A percentile compares a stretch with the other conserved stretches of the same genome.
phyloP scores from a whole-genome alignment of 208 protist species.

The Trypanosoma platydactyli region DNA sequence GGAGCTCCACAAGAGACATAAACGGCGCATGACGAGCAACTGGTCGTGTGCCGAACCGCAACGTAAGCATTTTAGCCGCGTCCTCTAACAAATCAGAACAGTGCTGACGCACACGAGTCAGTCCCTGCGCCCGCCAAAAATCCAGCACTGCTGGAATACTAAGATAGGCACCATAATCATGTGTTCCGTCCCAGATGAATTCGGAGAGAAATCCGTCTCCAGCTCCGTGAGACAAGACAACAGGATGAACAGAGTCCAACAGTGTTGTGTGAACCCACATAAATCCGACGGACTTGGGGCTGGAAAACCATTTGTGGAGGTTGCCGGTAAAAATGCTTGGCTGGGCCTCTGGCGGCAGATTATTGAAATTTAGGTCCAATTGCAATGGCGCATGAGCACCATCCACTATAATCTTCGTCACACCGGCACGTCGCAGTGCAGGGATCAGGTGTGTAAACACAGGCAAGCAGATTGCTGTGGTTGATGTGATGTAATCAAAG shows the following conservation, averaged over 20 bases:
- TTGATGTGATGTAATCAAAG: slow-evolving; percentile 90
- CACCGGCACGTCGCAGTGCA: slow-evolving; percentile 57
- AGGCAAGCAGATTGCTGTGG: slow-evolving; percentile 73
- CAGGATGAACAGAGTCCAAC: slow-evolving; percentile 54
- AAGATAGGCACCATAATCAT: slow-evolving; percentile 85
- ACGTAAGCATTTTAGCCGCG: slow-evolving; percentile 68
- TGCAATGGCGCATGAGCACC: slow-evolving; percentile 87
- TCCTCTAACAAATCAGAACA: slow-evolving; percentile 49
- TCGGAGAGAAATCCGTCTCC: slow-evolving; percentile 84
- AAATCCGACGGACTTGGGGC: slow-evolving; percentile 85
- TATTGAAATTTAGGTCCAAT: slow-evolving; percentile 70
- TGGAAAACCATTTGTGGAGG: slow-evolving; percentile 92
- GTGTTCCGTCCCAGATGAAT: slow-evolving; percentile 92
- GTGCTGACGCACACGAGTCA: slow-evolving; percentile 55
- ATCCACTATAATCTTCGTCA: slow-evolving; percentile 87
- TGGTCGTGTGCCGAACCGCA: slow-evolving; percentile 55
- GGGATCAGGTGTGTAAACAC: slow-evolving; percentile 85
- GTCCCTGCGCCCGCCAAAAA: slow-evolving; percentile 74
- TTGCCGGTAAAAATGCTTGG: slow-evolving; percentile 85
- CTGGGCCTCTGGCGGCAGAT: slow-evolving; percentile 45
- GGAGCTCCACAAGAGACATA: slow-evolving; percentile 88
- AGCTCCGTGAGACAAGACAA: slow-evolving; percentile 85
- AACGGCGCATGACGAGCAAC: slow-evolving; percentile 73
- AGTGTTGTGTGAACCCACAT: slow-evolving; percentile 67
- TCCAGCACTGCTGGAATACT: slow-evolving; percentile 72